Conservation (phyloP, 2,329 filamentous ascomycete genomes). For the Apiospora aurea region DNA sequence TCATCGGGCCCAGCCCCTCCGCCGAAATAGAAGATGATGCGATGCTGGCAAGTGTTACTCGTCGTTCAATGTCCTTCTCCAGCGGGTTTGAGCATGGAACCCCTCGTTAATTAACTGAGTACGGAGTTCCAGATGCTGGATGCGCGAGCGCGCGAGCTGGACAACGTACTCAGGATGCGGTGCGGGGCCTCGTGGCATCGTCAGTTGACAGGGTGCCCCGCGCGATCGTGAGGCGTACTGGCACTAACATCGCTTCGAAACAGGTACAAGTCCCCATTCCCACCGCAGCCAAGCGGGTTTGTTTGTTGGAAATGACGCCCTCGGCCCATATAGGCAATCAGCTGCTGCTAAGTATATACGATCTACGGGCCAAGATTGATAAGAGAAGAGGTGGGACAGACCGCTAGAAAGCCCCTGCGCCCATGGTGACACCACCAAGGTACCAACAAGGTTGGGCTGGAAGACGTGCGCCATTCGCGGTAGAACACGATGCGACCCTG, state of each 20-base stretch:
- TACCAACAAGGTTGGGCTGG: slow-evolving; percentile 6
- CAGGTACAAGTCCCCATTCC: background rate
- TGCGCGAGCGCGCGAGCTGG: background rate
- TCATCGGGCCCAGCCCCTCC: background rate
- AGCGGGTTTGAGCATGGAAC: background rate
- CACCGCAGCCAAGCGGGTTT: slow-evolving; percentile 6
- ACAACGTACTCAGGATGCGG: background rate
- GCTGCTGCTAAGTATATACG: background rate
- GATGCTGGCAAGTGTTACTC: background rate
- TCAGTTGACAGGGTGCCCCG: slow-evolving; percentile 15
- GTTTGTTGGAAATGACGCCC: background rate
- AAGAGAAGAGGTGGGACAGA: slow-evolving; percentile 6
- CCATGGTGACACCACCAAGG: background rate
- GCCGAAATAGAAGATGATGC: background rate
- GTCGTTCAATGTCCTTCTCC: background rate
- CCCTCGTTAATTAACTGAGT: background rate
- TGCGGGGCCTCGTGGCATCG: slow-evolving; percentile 12
- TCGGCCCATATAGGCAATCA: slow-evolving; percentile 1
- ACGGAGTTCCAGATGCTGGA: background rate
- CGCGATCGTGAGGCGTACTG: slow-evolving; percentile 17
- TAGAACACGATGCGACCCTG: slow-evolving; percentile 7
- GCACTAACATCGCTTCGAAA: slow-evolving; percentile 4
- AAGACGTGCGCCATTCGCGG: slow-evolving; percentile 16
- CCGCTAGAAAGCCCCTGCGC: slow-evolving; percentile 16
- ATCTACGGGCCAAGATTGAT: background rate